These are phyloP conservation scores for Coprinellus aureogranulatus DNA, from an alignment of 768 basidiomycete species.

Conservation along the genomic window DNA sequence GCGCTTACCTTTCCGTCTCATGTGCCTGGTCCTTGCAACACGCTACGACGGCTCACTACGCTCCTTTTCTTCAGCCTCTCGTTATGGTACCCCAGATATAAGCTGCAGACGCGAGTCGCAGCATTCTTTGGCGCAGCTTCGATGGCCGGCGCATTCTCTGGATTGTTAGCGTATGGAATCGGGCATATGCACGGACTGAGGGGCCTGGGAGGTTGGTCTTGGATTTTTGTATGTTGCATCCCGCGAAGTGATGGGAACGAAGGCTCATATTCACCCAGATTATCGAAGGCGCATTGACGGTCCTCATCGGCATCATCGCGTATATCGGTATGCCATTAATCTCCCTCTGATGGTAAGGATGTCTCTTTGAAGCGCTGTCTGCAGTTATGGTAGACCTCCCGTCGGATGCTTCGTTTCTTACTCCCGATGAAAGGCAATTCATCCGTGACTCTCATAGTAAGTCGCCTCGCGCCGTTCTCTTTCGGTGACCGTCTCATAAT, in stretches of 20 bases:
- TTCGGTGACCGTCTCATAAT: not conserved
- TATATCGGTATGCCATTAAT: slow-evolving; percentile 39
- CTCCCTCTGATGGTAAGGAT: not conserved
- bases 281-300: slow-evolving; percentile 62
- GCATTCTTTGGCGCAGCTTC: slow-evolving; percentile 68
- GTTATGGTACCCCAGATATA: slow-evolving; percentile 66
- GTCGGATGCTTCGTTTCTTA: slow-evolving; percentile 56
- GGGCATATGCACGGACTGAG: slow-evolving; percentile 47
- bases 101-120: slow-evolving; percentile 57
- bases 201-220: slow-evolving; percentile 57
- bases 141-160: slow-evolving; percentile 62
- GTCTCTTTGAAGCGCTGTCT: not conserved
- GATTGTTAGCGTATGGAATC: slow-evolving; percentile 55
- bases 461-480: slow-evolving; percentile 12
- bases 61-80: slow-evolving; percentile 59
- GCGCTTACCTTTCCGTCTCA: not conserved
- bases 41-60: too few species aligned
- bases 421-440: slow-evolving; percentile 56
- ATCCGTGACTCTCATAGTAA: slow-evolving; percentile 56
- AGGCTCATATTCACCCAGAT: slow-evolving; percentile 38
- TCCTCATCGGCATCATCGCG: slow-evolving; percentile 52
- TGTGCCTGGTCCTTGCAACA: too few species aligned
- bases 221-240: slow-evolving; percentile 55
- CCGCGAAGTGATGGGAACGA: not conserved
- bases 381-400: slow-evolving; percentile 64